Evolutionary conservation across 805 yeast genomes (phyloP), one percentile per base, ranked within the genome.

Genomic region (Myxozyma nipponensis): DNA sequence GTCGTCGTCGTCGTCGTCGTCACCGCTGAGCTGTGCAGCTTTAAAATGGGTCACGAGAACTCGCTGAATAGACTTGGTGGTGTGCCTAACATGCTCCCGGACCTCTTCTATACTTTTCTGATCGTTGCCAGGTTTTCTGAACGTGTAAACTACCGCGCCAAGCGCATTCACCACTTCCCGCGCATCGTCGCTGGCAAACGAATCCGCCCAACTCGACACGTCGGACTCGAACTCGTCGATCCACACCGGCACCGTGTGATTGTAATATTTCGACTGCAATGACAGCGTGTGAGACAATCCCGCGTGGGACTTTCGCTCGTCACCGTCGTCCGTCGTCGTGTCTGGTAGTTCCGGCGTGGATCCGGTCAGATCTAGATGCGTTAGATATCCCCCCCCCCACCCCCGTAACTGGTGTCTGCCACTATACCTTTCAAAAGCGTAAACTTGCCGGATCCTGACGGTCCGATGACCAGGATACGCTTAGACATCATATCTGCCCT

Each of bases 151-250:
- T n/a, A 72, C 61, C n/a, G 69, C 66, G 6, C 63, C 65, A 1
- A 72, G 57, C 13, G 63, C 71, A 10, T 66, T 65, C 1, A 72
- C 56, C 0, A 69, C 73, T 46, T 67, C 71, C n/a, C 37, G 38
- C 2, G 74, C 73, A 28, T 62, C 70, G 1, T 52, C 58, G 4
- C 68, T 56, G 13, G 59, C 34, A 50, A 69, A 71, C 10, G 60
- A 59, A 10, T 44, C 39, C 4, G 57, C 59, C 75, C 75, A 71
- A 3, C 49, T 56, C 13, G 42, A n/a, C 52, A 42, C 39, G 9
- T 39, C 30, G 22, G 40, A 46, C 7, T 53, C 59, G 47, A 61
- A 63, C 51, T 70, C 72, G 48, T 71, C 73, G 3, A 66, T 57
- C 65, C 71, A 66, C 0, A 69, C 49, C 2, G 65, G 64, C 7